Evolutionary conservation across 441 rosid species (phyloP), one percentile per base, ranked within the genome.

Genomic region (Raphanus hybrid): DNA sequence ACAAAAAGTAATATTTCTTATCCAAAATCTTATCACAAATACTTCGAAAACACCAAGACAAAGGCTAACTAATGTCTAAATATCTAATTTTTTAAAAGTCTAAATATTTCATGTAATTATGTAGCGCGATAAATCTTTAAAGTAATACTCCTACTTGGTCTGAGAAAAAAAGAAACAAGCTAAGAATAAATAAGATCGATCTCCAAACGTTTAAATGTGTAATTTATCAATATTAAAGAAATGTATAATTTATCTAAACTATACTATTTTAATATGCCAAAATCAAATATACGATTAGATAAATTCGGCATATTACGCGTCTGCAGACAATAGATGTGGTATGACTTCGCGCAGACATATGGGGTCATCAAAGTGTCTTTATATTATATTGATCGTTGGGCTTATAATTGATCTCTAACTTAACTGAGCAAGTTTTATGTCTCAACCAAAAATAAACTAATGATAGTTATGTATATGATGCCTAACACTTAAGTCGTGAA

Each of bases 341-440:
- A 20, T 78, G 85, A 85, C 12, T 79, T 85, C 83, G 86, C 81
- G 58, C 70, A 5, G 45, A 80, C 73, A 82, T 69, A 80, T 69
- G 59, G 78, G 75, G 20, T 82, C 82, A 85, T 78, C 74, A 27
- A 39, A 82, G 50, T 70, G 82, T 20, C 52, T 67, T 77, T 54
- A 61, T 67, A 58, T 34, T 32, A 32, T 15, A 57, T 15, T 74
- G 20, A 52, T 64, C 34, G 12, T 5, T 52, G 14, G 69, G 4
- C 16, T 43, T 41, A 15, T 45, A 37, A 12, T 59, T 59, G 50
- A 60, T 69, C 10, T 60, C 15, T 37, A 34, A 52, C 58, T 14
- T 52, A 52, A 29, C 71, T 8, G 8, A 63, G 4, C 63, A 26
- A 37, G 65, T 55, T 61, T 62, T 12, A 16, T 29, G 63, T 48